phyloP scores from a whole-genome alignment of 495 filamentous ascomycete genomes.

The Xanthoparmelia taractica region DNA sequence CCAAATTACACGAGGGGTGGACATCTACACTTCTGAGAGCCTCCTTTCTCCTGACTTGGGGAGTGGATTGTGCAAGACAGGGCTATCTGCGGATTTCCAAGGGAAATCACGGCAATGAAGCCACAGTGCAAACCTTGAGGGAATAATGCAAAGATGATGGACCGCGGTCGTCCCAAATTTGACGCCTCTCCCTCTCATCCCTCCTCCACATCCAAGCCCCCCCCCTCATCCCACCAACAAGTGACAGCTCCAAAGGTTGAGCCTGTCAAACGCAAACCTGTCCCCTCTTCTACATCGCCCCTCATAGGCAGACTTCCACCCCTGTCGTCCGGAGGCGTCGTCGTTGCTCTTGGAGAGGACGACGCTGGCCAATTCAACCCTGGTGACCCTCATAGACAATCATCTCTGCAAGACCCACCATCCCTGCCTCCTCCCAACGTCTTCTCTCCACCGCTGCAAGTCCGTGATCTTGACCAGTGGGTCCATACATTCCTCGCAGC shows the following conservation, averaged over 20 bases:
- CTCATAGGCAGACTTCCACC: constrained; percentile 14
- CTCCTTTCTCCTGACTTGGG: constrained; percentile 8
- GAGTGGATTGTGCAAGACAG: constrained; percentile 14
- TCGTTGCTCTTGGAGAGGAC: constrained; percentile 25
- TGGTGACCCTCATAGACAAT: constrained; percentile 3
- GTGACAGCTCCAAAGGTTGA: constrained; percentile 22
- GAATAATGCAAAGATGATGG: constrained; percentile 17
- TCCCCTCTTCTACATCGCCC: constrained; percentile 24
- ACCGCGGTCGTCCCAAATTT: constrained; percentile 17
- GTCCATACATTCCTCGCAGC: constrained; percentile 6
- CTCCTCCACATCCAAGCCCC: constrained; percentile 13
- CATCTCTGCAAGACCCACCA: constrained; percentile 14
- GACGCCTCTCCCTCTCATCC: constrained; percentile 10
- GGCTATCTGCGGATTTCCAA: not conserved
- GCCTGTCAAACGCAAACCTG: constrained; percentile 33
- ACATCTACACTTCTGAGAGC: constrained; percentile 11
- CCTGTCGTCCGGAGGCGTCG: constrained; percentile 19
- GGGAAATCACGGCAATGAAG: constrained; percentile 10
- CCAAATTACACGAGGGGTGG: constrained; percentile 11
- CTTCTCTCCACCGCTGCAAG: constrained; percentile 19
- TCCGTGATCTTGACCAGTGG: constrained; percentile 29
- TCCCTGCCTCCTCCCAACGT: constrained; percentile 17
- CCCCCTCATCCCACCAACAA: constrained; percentile 14
- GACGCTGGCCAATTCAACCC: constrained; percentile 2
- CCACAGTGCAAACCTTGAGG: not conserved